Evolutionary conservation across 2,329 filamentous ascomycete species (phyloP).

Genomic region (Emergomyces orientalis): DNA sequence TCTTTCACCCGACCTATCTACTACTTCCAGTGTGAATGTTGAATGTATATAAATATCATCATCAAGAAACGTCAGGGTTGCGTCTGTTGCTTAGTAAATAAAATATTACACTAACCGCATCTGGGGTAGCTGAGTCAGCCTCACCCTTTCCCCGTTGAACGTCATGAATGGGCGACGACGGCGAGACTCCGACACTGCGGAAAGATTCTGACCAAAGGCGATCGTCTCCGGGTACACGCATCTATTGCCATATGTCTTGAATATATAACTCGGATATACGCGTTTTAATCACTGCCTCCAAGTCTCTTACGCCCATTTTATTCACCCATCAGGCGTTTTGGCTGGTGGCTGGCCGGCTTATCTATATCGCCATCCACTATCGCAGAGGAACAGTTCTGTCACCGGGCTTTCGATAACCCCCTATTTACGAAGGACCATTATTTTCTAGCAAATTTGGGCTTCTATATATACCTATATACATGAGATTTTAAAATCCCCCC

Average conservation of each 20-base stretch:
- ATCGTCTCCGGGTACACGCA: neutral
- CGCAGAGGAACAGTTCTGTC: neutral
- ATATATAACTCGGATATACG: neutral
- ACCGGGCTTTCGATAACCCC: neutral
- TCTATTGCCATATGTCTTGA: neutral
- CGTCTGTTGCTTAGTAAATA: too few species aligned
- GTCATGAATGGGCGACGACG: slow-evolving; percentile 1
- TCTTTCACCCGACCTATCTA: too few species aligned
- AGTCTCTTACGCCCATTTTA: neutral
- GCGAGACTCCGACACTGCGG: too few species aligned
- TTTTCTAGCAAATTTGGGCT: neutral
- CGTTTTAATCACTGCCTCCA: neutral
- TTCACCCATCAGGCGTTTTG: neutral
- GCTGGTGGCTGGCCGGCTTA: neutral
- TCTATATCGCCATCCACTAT: neutral
- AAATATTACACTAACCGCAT: neutral
- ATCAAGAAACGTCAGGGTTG: too few species aligned
- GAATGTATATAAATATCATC: too few species aligned
- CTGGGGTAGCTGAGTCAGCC: neutral
- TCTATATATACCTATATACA: neutral
- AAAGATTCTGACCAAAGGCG: neutral
- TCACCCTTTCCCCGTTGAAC: neutral
- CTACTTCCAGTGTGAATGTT: too few species aligned
- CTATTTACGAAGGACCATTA: neutral
- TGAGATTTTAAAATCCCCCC: neutral